Percentiles rank a stretch among this genome's conserved stretches.
These are phyloP conservation scores for Theobroma cacao DNA, from an alignment of 345 rosid species.

Conservation along the genomic window DNA sequence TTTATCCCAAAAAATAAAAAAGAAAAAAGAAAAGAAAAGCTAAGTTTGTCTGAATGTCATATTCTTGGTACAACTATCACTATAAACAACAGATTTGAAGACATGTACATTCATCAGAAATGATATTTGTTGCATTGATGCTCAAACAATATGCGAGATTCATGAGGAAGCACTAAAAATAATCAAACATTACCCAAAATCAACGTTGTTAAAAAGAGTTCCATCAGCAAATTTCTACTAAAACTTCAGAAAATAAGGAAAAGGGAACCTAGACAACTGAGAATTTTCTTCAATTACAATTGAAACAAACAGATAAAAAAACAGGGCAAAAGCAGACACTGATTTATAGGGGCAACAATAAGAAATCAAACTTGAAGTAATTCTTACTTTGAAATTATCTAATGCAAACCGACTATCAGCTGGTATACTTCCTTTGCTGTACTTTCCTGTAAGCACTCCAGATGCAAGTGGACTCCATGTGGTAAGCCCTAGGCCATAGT, in stretches of 20 bases:
- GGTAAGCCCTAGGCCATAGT: slow-evolving; percentile 89
- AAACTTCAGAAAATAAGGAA: background rate
- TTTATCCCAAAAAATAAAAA: too few relatives aligned
- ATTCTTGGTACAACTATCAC: background rate
- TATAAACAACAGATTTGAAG: background rate
- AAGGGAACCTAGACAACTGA: background rate
- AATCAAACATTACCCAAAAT: background rate
- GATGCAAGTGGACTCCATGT: slow-evolving; percentile 99
- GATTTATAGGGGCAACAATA: background rate
- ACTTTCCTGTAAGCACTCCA: slow-evolving; percentile 97
- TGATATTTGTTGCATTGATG: background rate
- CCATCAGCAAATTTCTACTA: background rate
- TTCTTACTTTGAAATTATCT: slow-evolving; percentile 83
- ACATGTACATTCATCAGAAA: background rate
- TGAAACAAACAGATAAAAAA: background rate
- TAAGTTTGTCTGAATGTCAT: background rate
- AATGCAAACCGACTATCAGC: slow-evolving; percentile 89
- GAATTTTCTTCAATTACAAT: background rate
- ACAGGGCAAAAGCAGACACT: background rate
- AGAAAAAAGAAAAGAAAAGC: too few relatives aligned
- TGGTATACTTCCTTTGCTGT: slow-evolving; percentile 83
- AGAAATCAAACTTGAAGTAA: slow-evolving; percentile 4
- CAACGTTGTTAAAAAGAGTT: background rate
- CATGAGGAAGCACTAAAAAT: background rate
- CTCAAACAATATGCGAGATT: background rate